Evolutionary conservation across 306 rosid species (phyloP), one percentile per base, ranked within the genome.

Genomic region (Castanospermum australe): DNA sequence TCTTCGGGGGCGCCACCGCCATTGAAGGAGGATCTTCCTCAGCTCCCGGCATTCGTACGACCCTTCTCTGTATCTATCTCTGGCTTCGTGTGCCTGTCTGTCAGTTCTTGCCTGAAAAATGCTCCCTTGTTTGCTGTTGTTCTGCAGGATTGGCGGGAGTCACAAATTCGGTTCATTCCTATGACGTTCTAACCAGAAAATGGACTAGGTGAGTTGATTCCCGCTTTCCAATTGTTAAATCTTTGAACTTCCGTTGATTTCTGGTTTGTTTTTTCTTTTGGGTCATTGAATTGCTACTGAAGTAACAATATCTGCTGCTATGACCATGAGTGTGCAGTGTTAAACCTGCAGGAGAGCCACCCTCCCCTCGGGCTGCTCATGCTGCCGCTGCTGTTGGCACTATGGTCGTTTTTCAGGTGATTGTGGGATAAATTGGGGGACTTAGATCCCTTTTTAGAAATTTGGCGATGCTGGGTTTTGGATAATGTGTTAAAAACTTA

Each of bases 321-420:
- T n/a, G n/a, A n/a, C n/a, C n/a, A 67, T 69, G 78, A 51, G 41
- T 82, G 82, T 78, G 81, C 75, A 96, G 99, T 84, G 38, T 96
- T 36, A 90, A 90, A 74, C 97, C 99, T 0, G 94, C 97, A 0
- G 99, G 99, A 33, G 99, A 96, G 66, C 99, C 99, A 12, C 99
- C 99, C 0, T 96, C 99, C 65, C 97, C 98, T 15, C 90, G 99
- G 80, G 99, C 98, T 56, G 99, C 99, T 18, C 99, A 96, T 68
- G 98, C 94, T 0, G 98, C 99, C 0, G 94, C 97, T 28, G 90
- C 97, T 0, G 99, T 96, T 30, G 99, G 99, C 12, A 93, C 98
- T 48, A 96, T 96, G 99, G 99, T 96, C 63, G 99, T 93, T 71
- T 92, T 96, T 81, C 99, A 96, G 99, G 99, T 96, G 85, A 88